Conservation (phyloP, 2,329 filamentous ascomycete species). For the Dactylellina sp. region DNA sequence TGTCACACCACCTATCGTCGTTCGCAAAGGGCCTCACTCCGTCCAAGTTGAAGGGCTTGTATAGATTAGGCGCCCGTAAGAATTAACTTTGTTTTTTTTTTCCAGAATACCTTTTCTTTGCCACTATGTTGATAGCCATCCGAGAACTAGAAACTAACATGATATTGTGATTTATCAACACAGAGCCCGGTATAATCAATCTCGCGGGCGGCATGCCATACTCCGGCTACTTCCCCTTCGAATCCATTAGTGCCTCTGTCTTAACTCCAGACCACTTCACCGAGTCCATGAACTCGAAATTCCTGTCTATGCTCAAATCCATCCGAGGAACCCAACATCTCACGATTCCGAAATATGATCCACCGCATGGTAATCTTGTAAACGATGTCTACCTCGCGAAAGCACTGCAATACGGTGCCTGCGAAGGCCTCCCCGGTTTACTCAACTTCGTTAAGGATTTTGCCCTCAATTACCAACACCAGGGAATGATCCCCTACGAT, state of each 20-base stretch:
- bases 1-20: slow-evolving; percentile 82
- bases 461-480: slow-evolving; percentile 79
- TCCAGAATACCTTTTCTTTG: too few species aligned
- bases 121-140: too few species aligned
- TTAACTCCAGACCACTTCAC: slow-evolving; percentile 78
- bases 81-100: slow-evolving; percentile 66
- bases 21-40: slow-evolving; percentile 73
- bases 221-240: slow-evolving; percentile 85
- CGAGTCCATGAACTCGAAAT: slow-evolving; percentile 59
- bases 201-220: slow-evolving; percentile 79
- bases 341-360: slow-evolving; percentile 75
- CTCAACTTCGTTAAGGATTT: slow-evolving; percentile 83
- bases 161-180: slow-evolving; percentile 8
- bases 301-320: slow-evolving; percentile 61
- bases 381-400: slow-evolving; percentile 75
- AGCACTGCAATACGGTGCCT: slow-evolving; percentile 87
- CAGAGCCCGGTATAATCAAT: slow-evolving; percentile 73
- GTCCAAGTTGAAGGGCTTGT: slow-evolving; percentile 81
- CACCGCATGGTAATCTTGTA: slow-evolving; percentile 70
- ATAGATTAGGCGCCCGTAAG: slow-evolving; percentile 72
- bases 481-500: slow-evolving; percentile 70
- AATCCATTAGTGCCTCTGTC: slow-evolving; percentile 85
- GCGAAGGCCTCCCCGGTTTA: slow-evolving; percentile 82
- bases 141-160: slow-evolving; percentile 67
- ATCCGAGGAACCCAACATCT: slow-evolving; percentile 68